Evolutionary conservation across 2,329 filamentous ascomycete genomes (phyloP).

Genomic region (Eurotiales sp.): DNA sequence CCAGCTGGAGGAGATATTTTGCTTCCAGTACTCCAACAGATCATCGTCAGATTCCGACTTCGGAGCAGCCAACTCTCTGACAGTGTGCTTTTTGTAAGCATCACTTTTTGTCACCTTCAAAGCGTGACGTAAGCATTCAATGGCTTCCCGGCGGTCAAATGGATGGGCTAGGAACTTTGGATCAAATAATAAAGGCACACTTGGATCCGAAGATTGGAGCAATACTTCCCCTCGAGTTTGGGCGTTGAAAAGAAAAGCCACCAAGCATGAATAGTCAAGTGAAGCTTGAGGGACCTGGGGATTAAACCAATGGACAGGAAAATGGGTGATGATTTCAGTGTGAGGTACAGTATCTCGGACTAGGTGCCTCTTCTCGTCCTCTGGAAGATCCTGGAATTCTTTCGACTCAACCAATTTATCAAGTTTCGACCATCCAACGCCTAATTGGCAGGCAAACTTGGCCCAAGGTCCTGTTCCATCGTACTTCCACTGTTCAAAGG

Average conservation of each 20-base stretch:
- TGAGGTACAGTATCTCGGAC: constrained; percentile 52
- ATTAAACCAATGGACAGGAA: constrained; percentile 40
- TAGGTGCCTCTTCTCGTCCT: constrained; percentile 43
- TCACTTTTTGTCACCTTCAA: constrained; percentile 42
- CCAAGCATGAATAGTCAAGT: constrained; percentile 43
- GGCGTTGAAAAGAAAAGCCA: constrained; percentile 52
- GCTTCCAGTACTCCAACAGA: constrained; percentile 46
- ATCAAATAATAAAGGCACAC: constrained; percentile 51
- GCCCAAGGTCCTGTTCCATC: constrained; percentile 39
- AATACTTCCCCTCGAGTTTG: constrained; percentile 51
- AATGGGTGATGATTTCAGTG: constrained; percentile 52
- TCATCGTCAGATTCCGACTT: constrained; percentile 52
- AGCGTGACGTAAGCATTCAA: constrained; percentile 47
- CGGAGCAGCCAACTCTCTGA: constrained; percentile 42
- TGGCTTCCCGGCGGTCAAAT: constrained; percentile 52
- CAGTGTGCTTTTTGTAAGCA: constrained; percentile 43
- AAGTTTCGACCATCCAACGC: constrained; percentile 41
- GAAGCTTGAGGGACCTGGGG: constrained; percentile 35
- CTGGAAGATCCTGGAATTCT: constrained; percentile 52
- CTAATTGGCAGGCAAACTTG: constrained; percentile 26
- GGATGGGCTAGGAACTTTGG: constrained; percentile 52
- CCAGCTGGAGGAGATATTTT: constrained; percentile 47
- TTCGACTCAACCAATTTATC: constrained; percentile 36
- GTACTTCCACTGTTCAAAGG: constrained; percentile 46
- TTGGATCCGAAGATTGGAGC: constrained; percentile 52